Evolutionary conservation across 2,329 filamentous ascomycete genomes (phyloP), one percentile per base, ranked within the genome.

Genomic region (Cyclaneusma minus): DNA sequence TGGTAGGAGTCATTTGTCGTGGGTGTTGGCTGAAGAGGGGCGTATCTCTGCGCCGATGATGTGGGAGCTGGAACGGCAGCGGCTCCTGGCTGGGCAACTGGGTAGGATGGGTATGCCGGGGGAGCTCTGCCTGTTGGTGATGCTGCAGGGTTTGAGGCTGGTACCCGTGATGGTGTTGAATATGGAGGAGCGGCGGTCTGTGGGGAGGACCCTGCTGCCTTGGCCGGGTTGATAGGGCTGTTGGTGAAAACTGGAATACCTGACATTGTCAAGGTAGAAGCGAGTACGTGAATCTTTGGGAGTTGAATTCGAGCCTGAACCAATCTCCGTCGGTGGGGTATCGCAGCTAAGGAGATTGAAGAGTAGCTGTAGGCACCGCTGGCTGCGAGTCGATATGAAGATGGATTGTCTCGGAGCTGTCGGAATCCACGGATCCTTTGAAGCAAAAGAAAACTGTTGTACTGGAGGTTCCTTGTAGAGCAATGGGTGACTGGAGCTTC

Each of bases 171-270:
- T 27, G 33, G 31, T 27, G 29, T 32, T 38, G 31, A 29, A 30
- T 31, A 31, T 34, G 33, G 35, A 25, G 47, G 33, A 6, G 38
- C 32, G 5, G 39, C 36, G 10, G 61, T 68, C 35, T 62, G 47
- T 15, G 62, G 56, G 12, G 61, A 63, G 21, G 50, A 42, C 16
- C 54, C 62, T 10, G 54, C 52, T 25, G 65, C 54, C 48, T 68
- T 71, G 31, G 60, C 51, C 19, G 63, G 60, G 39, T 55, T 63
- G 45, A 74, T 69, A 23, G 69, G 68, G 44, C 64, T 69, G 29
- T 62, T 48, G 18, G 58, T 62, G 47, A 70, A 68, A 21, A 73
- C 59, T 24, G 61, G 64, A 34, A 75, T 62, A n/a, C 67, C 60
- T 25, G 68, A 57, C 68, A 74, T 74, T n/a, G 24, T 52, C n/a